Conservation (phyloP, 164 flowering plant species). For the Umbellularia californica region DNA sequence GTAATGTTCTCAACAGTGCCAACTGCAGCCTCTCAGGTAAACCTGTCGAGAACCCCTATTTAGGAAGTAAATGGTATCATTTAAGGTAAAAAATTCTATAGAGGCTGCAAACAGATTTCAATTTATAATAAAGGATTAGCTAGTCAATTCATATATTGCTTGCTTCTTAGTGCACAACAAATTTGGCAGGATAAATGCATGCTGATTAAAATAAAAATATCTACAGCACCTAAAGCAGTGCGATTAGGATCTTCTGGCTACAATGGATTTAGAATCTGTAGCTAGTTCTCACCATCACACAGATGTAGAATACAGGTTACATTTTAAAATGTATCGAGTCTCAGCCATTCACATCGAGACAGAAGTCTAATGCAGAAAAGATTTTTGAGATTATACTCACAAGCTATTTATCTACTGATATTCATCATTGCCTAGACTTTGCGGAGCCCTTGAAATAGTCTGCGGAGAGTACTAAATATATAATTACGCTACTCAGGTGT, state of each 20-base stretch:
- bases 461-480: background rate
- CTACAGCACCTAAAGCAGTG: background rate
- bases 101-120: background rate
- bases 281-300: background rate
- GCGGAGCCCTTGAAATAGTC: background rate
- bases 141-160: background rate
- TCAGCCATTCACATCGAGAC: background rate
- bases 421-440: background rate
- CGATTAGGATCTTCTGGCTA: background rate
- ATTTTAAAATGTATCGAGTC: background rate
- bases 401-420: background rate
- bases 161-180: background rate
- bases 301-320: background rate
- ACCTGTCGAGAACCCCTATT: constrained; percentile 95
- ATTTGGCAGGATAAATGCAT: background rate
- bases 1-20: constrained; percentile 84
- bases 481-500: background rate
- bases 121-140: background rate
- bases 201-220: background rate
- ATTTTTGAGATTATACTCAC: background rate
- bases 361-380: background rate
- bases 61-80: constrained; percentile 12
- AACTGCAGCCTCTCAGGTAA: constrained; percentile 91
- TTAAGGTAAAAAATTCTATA: constrained; percentile 4
- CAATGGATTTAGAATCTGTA: background rate